Evolutionary conservation across 345 rosid genomes (phyloP), one percentile per base, ranked within the genome.

Genomic region (Arabidopsis arenosa): DNA sequence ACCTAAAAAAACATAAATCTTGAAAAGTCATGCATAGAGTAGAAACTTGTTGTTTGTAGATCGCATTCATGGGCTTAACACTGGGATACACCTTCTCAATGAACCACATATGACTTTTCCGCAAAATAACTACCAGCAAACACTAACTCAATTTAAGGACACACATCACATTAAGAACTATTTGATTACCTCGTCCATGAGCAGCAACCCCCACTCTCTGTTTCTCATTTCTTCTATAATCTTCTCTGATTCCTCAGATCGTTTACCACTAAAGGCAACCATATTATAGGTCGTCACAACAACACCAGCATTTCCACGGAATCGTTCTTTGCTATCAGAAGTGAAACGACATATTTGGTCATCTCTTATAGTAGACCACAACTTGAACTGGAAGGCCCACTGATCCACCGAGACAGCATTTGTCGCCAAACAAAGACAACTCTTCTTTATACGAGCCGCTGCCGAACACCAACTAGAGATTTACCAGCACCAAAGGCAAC

Each of bases 391-490:
- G 74, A 88, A 90, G 67, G 97, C 98, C 99, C 98, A 95, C 57
- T 95, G 98, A 80, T 95, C 99, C 70, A 95, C 98, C 23, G 99
- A 95, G 72, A 95, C 98, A 48, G 97, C 98, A 87, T 92, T 95
- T 28, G 99, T 95, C 53, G 98, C 99, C 68, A 95, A 87, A 83
- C 99, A 90, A 59, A 95, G 97, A 79, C 97, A 90, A 83, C 99
- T 95, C 84, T 95, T 95, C 75, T 87, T 89, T 66, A 95, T 90
- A 17, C 97, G 84, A 76, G 85, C 82, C 33, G 97, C 99, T 28
- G 99, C 97, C 66, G 97, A 90, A 92, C 98, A 61, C 98, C 99
- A 60, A 95, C 99, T 15, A 95, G 79, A 58, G 98, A 92, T 81
- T 95, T 95, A 78, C 99, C 99, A 17, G 99, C 99, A 83, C 99